Percentiles rank a stretch among this genome's conserved stretches.
Conservation (phyloP, 306 rosid genomes). For the Alnus rubra region DNA sequence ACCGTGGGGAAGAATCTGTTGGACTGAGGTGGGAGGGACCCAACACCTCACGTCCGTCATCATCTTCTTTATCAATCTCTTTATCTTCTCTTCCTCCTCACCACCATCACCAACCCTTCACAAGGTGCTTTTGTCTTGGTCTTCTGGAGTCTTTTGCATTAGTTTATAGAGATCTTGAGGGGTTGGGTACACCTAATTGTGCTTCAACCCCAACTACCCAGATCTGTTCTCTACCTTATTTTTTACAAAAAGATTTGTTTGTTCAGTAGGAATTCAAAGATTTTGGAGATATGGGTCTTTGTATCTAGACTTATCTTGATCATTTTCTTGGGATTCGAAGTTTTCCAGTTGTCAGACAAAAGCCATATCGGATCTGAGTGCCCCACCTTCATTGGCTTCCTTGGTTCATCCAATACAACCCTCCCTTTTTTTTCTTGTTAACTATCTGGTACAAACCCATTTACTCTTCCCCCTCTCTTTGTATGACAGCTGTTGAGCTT, state of each 20-base stretch:
- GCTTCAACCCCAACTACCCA: slow-evolving; percentile 35
- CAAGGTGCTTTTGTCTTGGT: slow-evolving; percentile 28
- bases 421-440: slow-evolving; percentile 10
- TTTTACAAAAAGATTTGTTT: slow-evolving; percentile 20
- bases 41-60: slow-evolving; percentile 46
- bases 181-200: slow-evolving; percentile 46
- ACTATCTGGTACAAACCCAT: slow-evolving; percentile 16
- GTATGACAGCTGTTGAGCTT: slow-evolving; percentile 51
- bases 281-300: slow-evolving; percentile 48
- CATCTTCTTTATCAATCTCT: slow-evolving; percentile 49
- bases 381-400: slow-evolving; percentile 50
- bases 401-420: slow-evolving; percentile 39
- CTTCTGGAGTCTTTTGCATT: slow-evolving; percentile 30
- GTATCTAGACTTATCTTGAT: slow-evolving; percentile 53
- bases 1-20: slow-evolving; percentile 50
- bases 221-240: slow-evolving; percentile 44
- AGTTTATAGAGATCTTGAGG: slow-evolving; percentile 31
- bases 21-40: slow-evolving; percentile 40
- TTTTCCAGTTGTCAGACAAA: slow-evolving; percentile 54
- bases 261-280: slow-evolving; percentile 27
- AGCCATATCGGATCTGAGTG: slow-evolving; percentile 43
- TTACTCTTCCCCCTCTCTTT: slow-evolving; percentile 12
- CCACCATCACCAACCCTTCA: slow-evolving; percentile 9
- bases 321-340: slow-evolving; percentile 35
- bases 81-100: slow-evolving; percentile 31